Evolutionary conservation across 2,329 filamentous ascomycete species (phyloP).

Genomic region (Clonostachys chloroleuca): DNA sequence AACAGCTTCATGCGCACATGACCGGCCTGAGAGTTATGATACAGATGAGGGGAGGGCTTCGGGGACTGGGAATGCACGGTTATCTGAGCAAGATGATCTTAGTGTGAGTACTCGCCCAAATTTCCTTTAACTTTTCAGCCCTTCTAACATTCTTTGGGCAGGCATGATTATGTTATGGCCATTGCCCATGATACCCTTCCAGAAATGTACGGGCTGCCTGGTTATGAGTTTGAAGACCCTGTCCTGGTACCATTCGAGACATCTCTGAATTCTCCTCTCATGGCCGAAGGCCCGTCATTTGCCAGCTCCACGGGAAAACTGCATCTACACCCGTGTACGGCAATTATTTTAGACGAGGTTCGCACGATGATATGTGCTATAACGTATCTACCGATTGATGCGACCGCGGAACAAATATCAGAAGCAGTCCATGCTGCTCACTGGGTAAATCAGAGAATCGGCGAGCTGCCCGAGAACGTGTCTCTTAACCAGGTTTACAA

Average conservation of each 20-base stretch:
- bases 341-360: constrained; percentile 46
- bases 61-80: constrained; percentile 38
- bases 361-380: constrained; percentile 39
- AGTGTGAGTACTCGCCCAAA: constrained; percentile 26
- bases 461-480: constrained; percentile 19
- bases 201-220: constrained; percentile 29
- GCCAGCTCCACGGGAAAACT: constrained; percentile 30
- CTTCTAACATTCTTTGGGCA: constrained; percentile 9
- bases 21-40: constrained; percentile 43
- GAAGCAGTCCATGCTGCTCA: constrained; percentile 30
- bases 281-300: constrained; percentile 36
- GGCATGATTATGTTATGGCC: constrained; percentile 41
- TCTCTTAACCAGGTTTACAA: constrained; percentile 6
- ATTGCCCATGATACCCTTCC: constrained; percentile 40
- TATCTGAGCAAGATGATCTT: constrained; percentile 42
- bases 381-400: constrained; percentile 25
- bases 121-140: neutral
- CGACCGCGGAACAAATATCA: constrained; percentile 27
- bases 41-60: constrained; percentile 36
- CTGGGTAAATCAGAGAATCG: constrained; percentile 33
- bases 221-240: constrained; percentile 34
- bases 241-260: constrained; percentile 32
- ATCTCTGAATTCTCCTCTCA: constrained; percentile 41
- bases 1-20: constrained; percentile 39
- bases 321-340: constrained; percentile 38